phyloP scores from a whole-genome alignment of 352 stramenopile genomes.

The Phytopythium aichiense region DNA sequence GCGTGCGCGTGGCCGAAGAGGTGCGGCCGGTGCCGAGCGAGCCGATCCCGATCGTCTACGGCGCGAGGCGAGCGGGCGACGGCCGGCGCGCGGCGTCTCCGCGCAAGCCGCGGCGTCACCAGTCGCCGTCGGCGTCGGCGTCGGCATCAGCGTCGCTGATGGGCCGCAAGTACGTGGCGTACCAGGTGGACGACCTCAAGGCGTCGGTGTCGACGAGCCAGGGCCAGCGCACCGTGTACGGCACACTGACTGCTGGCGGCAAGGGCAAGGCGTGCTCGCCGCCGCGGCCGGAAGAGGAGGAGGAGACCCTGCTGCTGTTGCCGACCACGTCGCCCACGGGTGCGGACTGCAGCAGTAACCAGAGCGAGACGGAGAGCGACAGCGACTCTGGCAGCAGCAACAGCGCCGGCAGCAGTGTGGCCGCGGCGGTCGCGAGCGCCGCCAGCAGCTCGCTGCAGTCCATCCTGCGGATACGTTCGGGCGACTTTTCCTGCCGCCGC shows the following conservation, averaged over 20 bases:
- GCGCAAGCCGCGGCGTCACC: background rate
- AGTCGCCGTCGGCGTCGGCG: slow-evolving; percentile 5
- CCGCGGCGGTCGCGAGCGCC: slow-evolving; percentile 17
- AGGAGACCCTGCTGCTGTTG: slow-evolving; percentile 19
- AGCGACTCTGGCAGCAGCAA: slow-evolving; percentile 52
- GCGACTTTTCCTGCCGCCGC: slow-evolving; percentile 29
- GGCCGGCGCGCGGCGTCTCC: background rate
- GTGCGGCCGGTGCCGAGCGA: slow-evolving; percentile 18
- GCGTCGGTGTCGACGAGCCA: slow-evolving; percentile 6
- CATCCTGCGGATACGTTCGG: slow-evolving; percentile 53
- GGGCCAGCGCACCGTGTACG: slow-evolving; percentile 23
- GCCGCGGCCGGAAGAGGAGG: slow-evolving; percentile 11
- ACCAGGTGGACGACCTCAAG: slow-evolving; percentile 28
- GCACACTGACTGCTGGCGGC: slow-evolving; percentile 22
- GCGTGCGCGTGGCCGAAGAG: slow-evolving; percentile 23
- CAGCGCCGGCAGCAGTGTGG: slow-evolving; percentile 14
- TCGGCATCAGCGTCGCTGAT: slow-evolving; percentile 7
- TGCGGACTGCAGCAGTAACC: slow-evolving; percentile 22
- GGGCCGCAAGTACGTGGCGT: slow-evolving; percentile 25
- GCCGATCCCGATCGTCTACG: slow-evolving; percentile 8
- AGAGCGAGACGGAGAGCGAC: slow-evolving; percentile 80
- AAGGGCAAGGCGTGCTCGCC: slow-evolving; percentile 6
- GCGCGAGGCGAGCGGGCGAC: background rate
- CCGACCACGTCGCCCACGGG: slow-evolving; percentile 9
- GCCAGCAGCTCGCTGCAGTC: slow-evolving; percentile 39